phyloP scores from a whole-genome alignment of 345 rosid species.

The Garcia nutans region DNA sequence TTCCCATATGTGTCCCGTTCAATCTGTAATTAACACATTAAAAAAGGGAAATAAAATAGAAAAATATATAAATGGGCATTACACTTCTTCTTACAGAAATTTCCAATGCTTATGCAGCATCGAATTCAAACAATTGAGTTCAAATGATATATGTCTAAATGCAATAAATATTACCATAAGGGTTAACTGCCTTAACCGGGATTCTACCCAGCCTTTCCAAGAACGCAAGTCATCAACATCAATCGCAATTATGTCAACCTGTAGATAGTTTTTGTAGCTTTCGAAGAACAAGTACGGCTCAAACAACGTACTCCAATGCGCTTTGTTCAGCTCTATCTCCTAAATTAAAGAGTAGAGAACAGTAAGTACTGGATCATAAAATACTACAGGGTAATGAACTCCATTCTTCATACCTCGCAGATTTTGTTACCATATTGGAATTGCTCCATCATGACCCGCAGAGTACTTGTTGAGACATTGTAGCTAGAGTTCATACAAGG shows the following conservation, averaged over 20 bases:
- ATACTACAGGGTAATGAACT: not conserved
- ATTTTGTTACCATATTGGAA: slow-evolving; percentile 60
- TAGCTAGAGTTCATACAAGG: slow-evolving; percentile 84
- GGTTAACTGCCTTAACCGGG: slow-evolving; percentile 65
- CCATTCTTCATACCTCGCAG: slow-evolving; percentile 46
- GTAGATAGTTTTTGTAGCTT: slow-evolving; percentile 66
- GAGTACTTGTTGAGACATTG: slow-evolving; percentile 66
- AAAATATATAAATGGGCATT: not conserved
- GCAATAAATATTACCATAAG: slow-evolving; percentile 46
- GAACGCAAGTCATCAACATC: slow-evolving; percentile 59
- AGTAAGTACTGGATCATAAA: slow-evolving; percentile 11
- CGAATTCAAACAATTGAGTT: not conserved
- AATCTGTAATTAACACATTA: slow-evolving; percentile 40
- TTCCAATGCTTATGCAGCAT: not conserved
- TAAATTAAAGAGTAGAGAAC: slow-evolving; percentile 24
- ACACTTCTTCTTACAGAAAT: not conserved
- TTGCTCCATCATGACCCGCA: slow-evolving; percentile 72
- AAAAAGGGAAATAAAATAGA: slow-evolving; percentile 8
- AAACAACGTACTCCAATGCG: slow-evolving; percentile 57
- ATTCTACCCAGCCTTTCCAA: slow-evolving; percentile 85
- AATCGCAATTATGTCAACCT: slow-evolving; percentile 59
- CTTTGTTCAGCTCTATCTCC: slow-evolving; percentile 60
- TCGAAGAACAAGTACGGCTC: slow-evolving; percentile 67
- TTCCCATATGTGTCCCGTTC: slow-evolving; percentile 64
- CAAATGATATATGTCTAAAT: slow-evolving; percentile 1